Evolutionary conservation across 805 yeast genomes (phyloP).

Genomic region (Candida ulmi): DNA sequence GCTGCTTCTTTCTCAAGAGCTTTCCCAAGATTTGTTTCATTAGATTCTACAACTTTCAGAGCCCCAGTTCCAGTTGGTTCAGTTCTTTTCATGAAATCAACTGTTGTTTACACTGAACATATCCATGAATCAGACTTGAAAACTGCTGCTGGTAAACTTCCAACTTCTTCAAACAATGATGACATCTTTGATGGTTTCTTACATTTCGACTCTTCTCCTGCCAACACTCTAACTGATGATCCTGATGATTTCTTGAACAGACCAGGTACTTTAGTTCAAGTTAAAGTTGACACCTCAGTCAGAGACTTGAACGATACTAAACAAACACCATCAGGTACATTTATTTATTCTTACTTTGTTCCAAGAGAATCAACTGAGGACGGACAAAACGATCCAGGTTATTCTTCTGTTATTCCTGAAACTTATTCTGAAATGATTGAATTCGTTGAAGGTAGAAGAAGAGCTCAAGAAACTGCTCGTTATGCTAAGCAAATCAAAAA

Average conservation of each 20-base stretch:
- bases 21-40: conserved; percentile 81
- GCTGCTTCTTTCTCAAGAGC: conserved; percentile 85
- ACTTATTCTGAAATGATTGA: conserved; percentile 90
- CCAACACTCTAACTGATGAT: conserved; percentile 47
- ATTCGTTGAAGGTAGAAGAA: conserved; percentile 84
- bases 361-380: conserved; percentile 45
- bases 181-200: conserved; percentile 23
- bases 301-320: conserved; percentile 57
- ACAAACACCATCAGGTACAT: conserved; percentile 74
- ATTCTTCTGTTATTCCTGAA: conserved; percentile 75
- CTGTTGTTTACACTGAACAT: conserved; percentile 83
- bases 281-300: conserved; percentile 79
- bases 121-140: conserved; percentile 36
- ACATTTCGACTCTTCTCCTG: conserved; percentile 52
- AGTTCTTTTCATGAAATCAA: conserved; percentile 75
- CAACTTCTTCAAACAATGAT: conserved; percentile 2
- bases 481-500: conserved; percentile 44
- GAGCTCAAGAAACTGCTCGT: conserved; percentile 76
- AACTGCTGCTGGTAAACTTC: conserved; percentile 2
- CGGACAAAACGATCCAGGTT: conserved; percentile 41
- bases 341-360: conserved; percentile 84
- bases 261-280: conserved; percentile 88
- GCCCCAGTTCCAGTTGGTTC: conserved; percentile 96
- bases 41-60: conserved; percentile 87
- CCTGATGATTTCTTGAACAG: conserved; percentile 54